phyloP scores from a whole-genome alignment of 2,329 filamentous ascomycete species.

The Trematosphaeria pertusa region DNA sequence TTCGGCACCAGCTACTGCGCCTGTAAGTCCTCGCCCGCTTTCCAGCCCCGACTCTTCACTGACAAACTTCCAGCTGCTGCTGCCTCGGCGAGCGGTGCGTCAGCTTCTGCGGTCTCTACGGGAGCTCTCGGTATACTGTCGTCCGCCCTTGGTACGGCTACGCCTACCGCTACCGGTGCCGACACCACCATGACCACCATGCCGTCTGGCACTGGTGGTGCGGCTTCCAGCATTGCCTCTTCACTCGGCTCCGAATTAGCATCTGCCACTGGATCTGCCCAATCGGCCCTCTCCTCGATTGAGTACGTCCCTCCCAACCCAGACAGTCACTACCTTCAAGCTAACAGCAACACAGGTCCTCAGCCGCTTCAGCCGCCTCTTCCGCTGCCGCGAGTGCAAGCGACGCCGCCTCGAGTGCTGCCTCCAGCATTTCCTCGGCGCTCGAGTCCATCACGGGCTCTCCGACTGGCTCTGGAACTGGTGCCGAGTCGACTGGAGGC shows the following conservation, averaged over 20 bases:
- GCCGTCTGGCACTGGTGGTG: slow-evolving; percentile 7
- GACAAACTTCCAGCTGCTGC: slow-evolving; percentile 12
- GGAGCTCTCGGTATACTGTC: slow-evolving; percentile 31
- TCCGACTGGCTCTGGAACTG: slow-evolving; percentile 11
- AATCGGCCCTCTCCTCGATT: slow-evolving; percentile 10
- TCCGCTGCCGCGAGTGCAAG: slow-evolving; percentile 9
- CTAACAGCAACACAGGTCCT: slow-evolving; percentile 1
- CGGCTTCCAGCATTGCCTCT: slow-evolving; percentile 9
- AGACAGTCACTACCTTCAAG: neutral
- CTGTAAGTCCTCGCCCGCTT: slow-evolving; percentile 36
- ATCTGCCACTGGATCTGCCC: slow-evolving; percentile 21
- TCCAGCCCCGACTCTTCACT: too few species aligned
- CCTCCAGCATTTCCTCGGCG: slow-evolving; percentile 1
- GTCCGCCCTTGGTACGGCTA: slow-evolving; percentile 24
- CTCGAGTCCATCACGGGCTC: slow-evolving; percentile 2
- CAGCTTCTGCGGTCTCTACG: slow-evolving; percentile 16
- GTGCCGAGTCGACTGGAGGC: slow-evolving; percentile 21
- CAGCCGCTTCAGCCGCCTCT: slow-evolving; percentile 20
- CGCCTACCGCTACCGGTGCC: slow-evolving; percentile 13
- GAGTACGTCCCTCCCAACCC: neutral
- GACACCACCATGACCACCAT: slow-evolving; percentile 25
- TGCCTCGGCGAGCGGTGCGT: slow-evolving; percentile 13
- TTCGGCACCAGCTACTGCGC: slow-evolving; percentile 44
- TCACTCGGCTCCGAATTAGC: slow-evolving; percentile 11
- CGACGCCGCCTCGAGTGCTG: slow-evolving; percentile 1